phyloP scores from a whole-genome alignment of 148 eudicot species.

The Camellia japonica region DNA sequence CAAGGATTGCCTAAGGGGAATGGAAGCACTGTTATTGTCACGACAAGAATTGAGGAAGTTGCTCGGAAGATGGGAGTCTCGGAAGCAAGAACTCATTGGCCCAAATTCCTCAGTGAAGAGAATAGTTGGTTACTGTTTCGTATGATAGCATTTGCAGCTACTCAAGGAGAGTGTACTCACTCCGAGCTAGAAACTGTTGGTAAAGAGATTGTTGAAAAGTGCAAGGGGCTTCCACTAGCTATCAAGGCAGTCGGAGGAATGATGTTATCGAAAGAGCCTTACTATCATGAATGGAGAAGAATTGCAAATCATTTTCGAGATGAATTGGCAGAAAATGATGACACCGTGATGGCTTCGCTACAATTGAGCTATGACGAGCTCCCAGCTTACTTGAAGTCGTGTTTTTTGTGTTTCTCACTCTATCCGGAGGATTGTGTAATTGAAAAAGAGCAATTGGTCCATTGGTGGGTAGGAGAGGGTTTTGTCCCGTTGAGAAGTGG shows the following conservation, averaged over 20 bases:
- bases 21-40: constrained; percentile 46
- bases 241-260: constrained; percentile 54
- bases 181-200: constrained; percentile 37
- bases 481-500: constrained; percentile 38
- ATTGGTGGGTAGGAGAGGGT: constrained; percentile 50
- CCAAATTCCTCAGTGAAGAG: constrained; percentile 34
- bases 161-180: constrained; percentile 29
- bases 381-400: constrained; percentile 46
- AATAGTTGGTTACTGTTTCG: constrained; percentile 51
- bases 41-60: constrained; percentile 47
- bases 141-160: constrained; percentile 45
- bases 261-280: constrained; percentile 39
- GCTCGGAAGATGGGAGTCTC: constrained; percentile 41
- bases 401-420: constrained; percentile 35
- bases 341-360: constrained; percentile 45
- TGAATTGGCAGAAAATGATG: constrained; percentile 35
- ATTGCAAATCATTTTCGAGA: constrained; percentile 39
- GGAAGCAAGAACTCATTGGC: constrained; percentile 38
- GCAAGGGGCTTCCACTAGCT: constrained; percentile 54
- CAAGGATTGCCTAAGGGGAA: constrained; percentile 46
- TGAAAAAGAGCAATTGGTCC: constrained; percentile 34
- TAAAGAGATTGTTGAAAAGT: constrained; percentile 46
- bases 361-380: constrained; percentile 57
- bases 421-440: constrained; percentile 48
- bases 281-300: constrained; percentile 38